Conservation (phyloP, 2,329 filamentous ascomycete genomes). For the Sphaerostilbella broomeana region DNA sequence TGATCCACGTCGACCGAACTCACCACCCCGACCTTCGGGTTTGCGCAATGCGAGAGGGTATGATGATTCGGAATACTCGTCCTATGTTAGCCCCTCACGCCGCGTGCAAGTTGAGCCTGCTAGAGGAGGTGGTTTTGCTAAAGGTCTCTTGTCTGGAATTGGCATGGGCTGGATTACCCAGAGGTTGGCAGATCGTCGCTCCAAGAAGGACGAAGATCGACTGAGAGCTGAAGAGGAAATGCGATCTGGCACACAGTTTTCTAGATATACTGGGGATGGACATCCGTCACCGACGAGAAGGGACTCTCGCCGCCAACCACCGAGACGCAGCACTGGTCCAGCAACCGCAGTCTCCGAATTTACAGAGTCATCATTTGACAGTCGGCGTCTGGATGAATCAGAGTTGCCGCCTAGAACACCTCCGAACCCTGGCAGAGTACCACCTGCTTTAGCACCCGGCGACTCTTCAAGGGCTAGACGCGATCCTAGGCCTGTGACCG, state of each 20-base stretch:
- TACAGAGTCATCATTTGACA: constrained; percentile 31
- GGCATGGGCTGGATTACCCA: constrained; percentile 64
- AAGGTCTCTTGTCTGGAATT: constrained; percentile 53
- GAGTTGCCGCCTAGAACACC: constrained; percentile 17
- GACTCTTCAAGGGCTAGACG: constrained; percentile 29
- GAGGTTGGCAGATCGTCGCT: constrained; percentile 52
- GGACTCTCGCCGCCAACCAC: constrained; percentile 23
- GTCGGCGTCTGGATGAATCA: constrained; percentile 23
- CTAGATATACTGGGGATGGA: constrained; percentile 64
- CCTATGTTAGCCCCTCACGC: constrained; percentile 57
- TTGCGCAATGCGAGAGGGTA: constrained; percentile 39
- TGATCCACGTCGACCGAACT: constrained; percentile 33
- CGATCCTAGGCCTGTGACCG: constrained; percentile 35
- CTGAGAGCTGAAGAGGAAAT: constrained; percentile 44
- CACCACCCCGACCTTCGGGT: constrained; percentile 42
- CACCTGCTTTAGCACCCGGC: constrained; percentile 19
- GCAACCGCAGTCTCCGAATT: constrained; percentile 26
- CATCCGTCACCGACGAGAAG: constrained; percentile 43
- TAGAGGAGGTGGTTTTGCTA: constrained; percentile 42
- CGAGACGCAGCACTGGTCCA: constrained; percentile 26
- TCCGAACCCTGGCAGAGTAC: constrained; percentile 18
- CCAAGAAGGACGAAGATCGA: constrained; percentile 42
- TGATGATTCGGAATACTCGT: constrained; percentile 52
- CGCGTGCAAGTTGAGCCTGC: constrained; percentile 38
- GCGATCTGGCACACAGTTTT: constrained; percentile 55